phyloP scores from a whole-genome alignment of 495 filamentous ascomycete genomes.

The Aspergillus ostianus region DNA sequence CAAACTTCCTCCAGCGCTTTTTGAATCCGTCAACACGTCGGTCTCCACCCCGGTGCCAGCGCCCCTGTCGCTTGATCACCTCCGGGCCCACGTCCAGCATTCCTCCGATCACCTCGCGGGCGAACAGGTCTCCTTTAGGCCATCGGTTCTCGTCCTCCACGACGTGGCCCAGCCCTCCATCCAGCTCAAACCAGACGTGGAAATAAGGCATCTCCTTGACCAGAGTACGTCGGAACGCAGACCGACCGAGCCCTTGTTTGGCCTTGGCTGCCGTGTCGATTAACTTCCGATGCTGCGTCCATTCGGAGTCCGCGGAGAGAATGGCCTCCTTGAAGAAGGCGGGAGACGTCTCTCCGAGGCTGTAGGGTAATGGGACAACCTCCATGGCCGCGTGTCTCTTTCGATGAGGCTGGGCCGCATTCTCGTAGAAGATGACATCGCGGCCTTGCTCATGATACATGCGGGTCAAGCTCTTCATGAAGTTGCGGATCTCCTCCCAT shows the following conservation, averaged over 20 bases:
- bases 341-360: constrained; percentile 82
- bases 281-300: constrained; percentile 91
- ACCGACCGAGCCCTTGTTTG: constrained; percentile 68
- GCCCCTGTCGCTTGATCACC: constrained; percentile 85
- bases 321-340: constrained; percentile 97
- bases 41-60: constrained; percentile 75
- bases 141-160: constrained; percentile 85
- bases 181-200: constrained; percentile 92
- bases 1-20: constrained; percentile 86
- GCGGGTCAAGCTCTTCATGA: constrained; percentile 94
- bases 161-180: constrained; percentile 89
- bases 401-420: constrained; percentile 76
- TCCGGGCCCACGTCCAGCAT: constrained; percentile 86
- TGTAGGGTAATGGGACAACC: constrained; percentile 82
- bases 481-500: constrained; percentile 98
- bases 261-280: constrained; percentile 81
- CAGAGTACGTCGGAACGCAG: constrained; percentile 77
- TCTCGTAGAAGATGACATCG: constrained; percentile 96
- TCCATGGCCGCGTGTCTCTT: constrained; percentile 84
- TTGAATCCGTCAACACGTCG: constrained; percentile 74
- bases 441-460: constrained; percentile 90
- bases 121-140: constrained; percentile 93
- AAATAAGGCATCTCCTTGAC: constrained; percentile 99
- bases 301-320: constrained; percentile 81
- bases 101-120: constrained; percentile 85